These are phyloP conservation scores for Juglanconis oblonga DNA, from an alignment of 2,329 filamentous ascomycete genomes.

Conservation along the genomic window DNA sequence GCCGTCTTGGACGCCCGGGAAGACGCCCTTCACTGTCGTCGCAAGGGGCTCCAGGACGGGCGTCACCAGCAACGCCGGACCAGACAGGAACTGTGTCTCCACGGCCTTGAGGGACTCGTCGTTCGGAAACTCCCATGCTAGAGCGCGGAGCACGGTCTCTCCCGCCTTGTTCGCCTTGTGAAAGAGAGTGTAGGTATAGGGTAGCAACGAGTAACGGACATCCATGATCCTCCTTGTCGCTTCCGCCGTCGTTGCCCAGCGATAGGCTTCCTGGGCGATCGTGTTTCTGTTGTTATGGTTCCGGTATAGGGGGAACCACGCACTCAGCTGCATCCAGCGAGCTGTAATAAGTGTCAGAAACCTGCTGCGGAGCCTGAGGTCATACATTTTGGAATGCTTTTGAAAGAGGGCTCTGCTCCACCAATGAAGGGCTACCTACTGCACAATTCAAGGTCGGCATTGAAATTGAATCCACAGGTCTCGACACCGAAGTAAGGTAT, in stretches of 20 bases:
- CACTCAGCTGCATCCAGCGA: slow-evolving; percentile 53
- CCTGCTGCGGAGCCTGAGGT: too few relatives aligned
- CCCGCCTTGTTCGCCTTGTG: not conserved
- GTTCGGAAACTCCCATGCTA: not conserved
- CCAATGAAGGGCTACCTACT: slow-evolving; percentile 20
- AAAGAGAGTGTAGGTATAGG: not conserved
- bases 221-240: slow-evolving; percentile 1
- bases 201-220: not conserved
- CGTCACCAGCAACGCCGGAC: not conserved
- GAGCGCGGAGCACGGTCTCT: not conserved
- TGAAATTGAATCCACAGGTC: slow-evolving; percentile 67
- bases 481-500: slow-evolving; percentile 75
- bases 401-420: too few relatives aligned
- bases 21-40: not conserved
- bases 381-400: too few relatives aligned
- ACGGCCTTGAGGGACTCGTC: not conserved
- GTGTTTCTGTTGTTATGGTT: slow-evolving; percentile 39
- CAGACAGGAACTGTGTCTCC: slow-evolving; percentile 1
- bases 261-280: not conserved
- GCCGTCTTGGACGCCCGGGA: not conserved
- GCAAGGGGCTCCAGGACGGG: not conserved
- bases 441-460: slow-evolving; percentile 67
- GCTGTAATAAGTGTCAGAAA: slow-evolving; percentile 21
- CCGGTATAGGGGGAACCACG: slow-evolving; percentile 75
- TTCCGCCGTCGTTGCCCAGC: not conserved